Percentiles rank a stretch among this genome's conserved stretches.
These are phyloP conservation scores for Oemleria cerasiformis DNA, from an alignment of 306 rosid species.

Conservation along the genomic window DNA sequence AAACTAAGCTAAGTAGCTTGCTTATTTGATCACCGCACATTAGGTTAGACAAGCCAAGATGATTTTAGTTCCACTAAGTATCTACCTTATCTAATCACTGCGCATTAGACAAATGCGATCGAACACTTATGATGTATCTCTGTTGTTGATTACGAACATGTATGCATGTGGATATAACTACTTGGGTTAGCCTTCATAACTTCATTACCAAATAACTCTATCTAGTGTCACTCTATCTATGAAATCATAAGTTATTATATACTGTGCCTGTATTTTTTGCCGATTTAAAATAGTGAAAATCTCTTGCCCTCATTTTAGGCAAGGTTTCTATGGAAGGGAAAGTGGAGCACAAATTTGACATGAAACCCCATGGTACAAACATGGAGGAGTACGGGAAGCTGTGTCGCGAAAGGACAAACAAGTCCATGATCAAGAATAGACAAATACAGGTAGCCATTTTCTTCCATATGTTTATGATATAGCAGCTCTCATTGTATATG, in stretches of 20 bases:
- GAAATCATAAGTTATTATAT: not conserved
- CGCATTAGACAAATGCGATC: not conserved
- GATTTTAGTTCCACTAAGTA: not conserved
- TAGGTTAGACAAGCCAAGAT: not conserved
- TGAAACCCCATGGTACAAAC: conserved; percentile 94
- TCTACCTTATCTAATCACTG: not conserved
- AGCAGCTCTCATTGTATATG: conserved; percentile 13
- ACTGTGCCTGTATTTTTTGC: not conserved
- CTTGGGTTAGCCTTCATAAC: not conserved
- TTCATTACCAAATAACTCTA: not conserved
- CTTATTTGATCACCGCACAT: no score
- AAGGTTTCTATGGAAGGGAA: conserved; percentile 88
- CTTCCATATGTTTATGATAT: conserved; percentile 8
- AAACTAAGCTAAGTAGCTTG: no score
- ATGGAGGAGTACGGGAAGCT: conserved; percentile 82
- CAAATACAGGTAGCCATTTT: conserved; percentile 72
- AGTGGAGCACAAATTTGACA: conserved; percentile 94
- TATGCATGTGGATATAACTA: not conserved
- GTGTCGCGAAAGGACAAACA: conserved; percentile 94
- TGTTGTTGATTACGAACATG: not conserved
- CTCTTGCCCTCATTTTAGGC: conserved; percentile 39
- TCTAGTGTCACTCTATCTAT: not conserved
- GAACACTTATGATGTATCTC: not conserved
- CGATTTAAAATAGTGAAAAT: conserved; percentile 16
- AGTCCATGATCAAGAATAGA: conserved; percentile 78